Evolutionary conservation across 2,329 filamentous ascomycete genomes (phyloP), one percentile per base, ranked within the genome.

Genomic region (Madurella fahalii): DNA sequence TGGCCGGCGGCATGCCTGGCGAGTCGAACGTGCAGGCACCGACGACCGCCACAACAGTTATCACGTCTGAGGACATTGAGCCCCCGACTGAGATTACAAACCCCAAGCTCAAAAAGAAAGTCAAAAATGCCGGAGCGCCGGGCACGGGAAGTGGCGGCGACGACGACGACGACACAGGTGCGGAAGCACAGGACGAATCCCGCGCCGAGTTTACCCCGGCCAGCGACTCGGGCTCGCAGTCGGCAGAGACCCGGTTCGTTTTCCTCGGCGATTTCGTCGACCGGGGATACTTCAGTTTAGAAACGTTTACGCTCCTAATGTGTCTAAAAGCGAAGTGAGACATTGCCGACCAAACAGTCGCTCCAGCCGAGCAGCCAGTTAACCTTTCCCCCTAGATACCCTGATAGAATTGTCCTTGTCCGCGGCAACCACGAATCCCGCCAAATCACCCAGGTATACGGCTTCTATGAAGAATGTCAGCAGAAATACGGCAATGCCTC

Each of bases 401-500:
- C 94, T 5, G 86, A 95, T 63, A 86, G 92, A 63, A 95, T 99
- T 52, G 91, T 97, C 66, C 85, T 99, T 9, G 96, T 99, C 63
- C 89, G 94, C 62, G 94, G 94, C 59, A 99, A 99, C 72, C 94
- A 99, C 75, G 94, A 99, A 73, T 96, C 91, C 25, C 86, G 94
- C 60, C 94, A 95, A 66, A 95, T 99, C 60, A 99, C 94, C 9
- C 94, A 99, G 68, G 96, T 95, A 18, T 99, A 99, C 71, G 94
- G 94, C 51, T 99, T 99, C 74, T 99, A 99, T 73, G 96, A 95
- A 57, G 94, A 99, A 71, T 99, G 94, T 72, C 91, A 91, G 53
- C 88, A 94, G 66, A 99, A 99, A 73, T 99, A 99, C 70, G 94
- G 94, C 67, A 97, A 96, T 68, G 91, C 94, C 12, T 96, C 95